A percentile compares a stretch with the other conserved stretches of the same genome.
Conservation (phyloP, 371 early-diverging fungal species). For the Mycotypha africana region DNA sequence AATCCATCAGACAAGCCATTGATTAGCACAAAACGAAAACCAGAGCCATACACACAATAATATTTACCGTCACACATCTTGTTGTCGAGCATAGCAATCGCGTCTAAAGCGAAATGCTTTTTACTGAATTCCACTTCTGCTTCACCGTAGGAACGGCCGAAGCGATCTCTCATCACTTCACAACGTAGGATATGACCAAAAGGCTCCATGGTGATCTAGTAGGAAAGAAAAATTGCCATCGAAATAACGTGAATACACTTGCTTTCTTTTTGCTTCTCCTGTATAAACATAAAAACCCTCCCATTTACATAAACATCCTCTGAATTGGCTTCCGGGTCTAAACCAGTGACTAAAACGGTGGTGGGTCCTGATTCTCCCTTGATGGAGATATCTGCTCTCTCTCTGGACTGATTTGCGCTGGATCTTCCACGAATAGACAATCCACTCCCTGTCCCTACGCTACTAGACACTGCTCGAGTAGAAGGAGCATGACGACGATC, state of each 20-base stretch:
- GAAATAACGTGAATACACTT: too few relatives aligned
- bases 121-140: conserved; percentile 44
- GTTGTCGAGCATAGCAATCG: conserved; percentile 36
- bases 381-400: conserved; percentile 24
- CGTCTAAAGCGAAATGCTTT: conserved; percentile 33
- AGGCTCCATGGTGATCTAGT: conserved; percentile 25
- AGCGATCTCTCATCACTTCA: conserved; percentile 33
- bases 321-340: conserved; percentile 49
- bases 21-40: background rate
- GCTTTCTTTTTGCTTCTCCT: background rate
- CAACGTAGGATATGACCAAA: conserved; percentile 37
- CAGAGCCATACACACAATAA: background rate
- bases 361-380: conserved; percentile 50
- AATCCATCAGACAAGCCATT: too few relatives aligned
- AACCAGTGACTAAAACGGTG: conserved; percentile 47
- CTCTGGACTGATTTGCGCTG: conserved; percentile 5
- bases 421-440: conserved; percentile 23
- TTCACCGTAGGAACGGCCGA: conserved; percentile 39
- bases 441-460: background rate
- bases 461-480: too few relatives aligned
- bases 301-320: conserved; percentile 50
- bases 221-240: background rate
- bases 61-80: conserved; percentile 37
- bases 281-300: background rate
- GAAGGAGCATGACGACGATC: too few relatives aligned